Base-by-base conservation (phyloP, 1,139 yeast genomes). In the Candida sojae region DNA sequence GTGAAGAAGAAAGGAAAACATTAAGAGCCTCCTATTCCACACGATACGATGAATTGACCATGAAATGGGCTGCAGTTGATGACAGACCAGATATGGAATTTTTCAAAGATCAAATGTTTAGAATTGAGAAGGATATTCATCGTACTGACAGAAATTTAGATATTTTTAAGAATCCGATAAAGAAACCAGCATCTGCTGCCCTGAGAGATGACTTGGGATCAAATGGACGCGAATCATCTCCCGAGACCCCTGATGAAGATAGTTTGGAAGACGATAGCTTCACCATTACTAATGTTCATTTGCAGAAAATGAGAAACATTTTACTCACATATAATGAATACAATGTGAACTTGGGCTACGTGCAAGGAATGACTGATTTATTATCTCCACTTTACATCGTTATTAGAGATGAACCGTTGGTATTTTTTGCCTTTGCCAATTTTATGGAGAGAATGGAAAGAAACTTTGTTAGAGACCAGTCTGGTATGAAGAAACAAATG, bases 391-490 rank as follows among this genome's bases (percentile, higher is more conserved):
- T 93, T 5, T 95, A 91, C 62, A 88, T 84, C 39, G 79, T 83
- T 6, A 70, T 89, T 39, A 83, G 84, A 59, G 96, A 92, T 63
- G 97, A 92, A 57, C 74, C 85, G 0, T 61, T 90, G 31, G 76
- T 96, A 2, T 93, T 93, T 64, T 91, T 97, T 96, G 86, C 93
- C 13, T 93, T 93, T 70, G 76, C 83, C 17, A 82, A 84, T 43
- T 89, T 90, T 57, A 93, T 95, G 99, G 91, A 88, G 44, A 75
- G 96, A 49, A 91, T 93, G 98, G 97, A 93, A 64, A 77, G 98
- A 48, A 95, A 93, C 66, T 93, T 92, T 64, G 73, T 92, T 31
- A 79, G 96, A 47, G 97, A 91, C 62, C 96, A 92, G 65, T 80
- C 89, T 39, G 99, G 99, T 0, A 93, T 93, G 88, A 86, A 90